Conservation (phyloP, 805 yeast genomes). For the Blastobotrys parvus region DNA sequence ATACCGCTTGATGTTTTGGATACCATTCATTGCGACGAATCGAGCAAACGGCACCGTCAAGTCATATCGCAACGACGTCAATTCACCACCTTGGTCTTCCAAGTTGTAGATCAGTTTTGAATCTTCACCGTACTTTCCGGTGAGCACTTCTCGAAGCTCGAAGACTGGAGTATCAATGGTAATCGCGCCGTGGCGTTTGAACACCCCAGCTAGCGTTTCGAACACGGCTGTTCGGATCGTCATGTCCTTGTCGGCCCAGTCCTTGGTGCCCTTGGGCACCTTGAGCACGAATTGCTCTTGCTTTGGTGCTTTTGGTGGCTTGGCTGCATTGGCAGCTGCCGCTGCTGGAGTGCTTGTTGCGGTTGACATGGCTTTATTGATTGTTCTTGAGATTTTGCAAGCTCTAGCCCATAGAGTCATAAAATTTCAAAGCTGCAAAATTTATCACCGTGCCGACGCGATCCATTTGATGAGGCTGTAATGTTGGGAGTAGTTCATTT, state of each 20-base stretch:
- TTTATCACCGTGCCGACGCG: too few relatives aligned
- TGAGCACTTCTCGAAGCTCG: slow-evolving; percentile 86
- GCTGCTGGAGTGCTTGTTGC: too few relatives aligned
- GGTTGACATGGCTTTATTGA: too few relatives aligned
- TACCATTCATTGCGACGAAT: slow-evolving; percentile 90
- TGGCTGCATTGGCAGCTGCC: slow-evolving; percentile 7
- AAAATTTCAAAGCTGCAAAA: too few relatives aligned
- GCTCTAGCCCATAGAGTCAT: too few relatives aligned
- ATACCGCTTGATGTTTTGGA: slow-evolving; percentile 82
- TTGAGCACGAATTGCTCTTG: slow-evolving; percentile 60
- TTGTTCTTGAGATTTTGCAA: too few relatives aligned
- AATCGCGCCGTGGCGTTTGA: slow-evolving; percentile 96
- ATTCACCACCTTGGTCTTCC: slow-evolving; percentile 98
- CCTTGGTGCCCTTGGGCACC: slow-evolving; percentile 95
- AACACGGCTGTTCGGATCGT: slow-evolving; percentile 85
- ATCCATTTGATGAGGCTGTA: too few relatives aligned
- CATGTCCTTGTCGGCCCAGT: slow-evolving; percentile 99
- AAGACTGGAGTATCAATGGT: slow-evolving; percentile 98
- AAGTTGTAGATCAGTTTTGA: slow-evolving; percentile 91
- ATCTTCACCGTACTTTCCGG: slow-evolving; percentile 98
- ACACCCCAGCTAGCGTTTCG: slow-evolving; percentile 57
- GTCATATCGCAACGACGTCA: slow-evolving; percentile 91
- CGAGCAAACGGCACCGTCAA: slow-evolving; percentile 98
- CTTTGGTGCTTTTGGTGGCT: slow-evolving; percentile 5
- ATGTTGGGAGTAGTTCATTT: too few relatives aligned